These are phyloP conservation scores for Mortierella sp. DNA, from an alignment of 371 early-diverging fungal genomes.

Conservation along the genomic window DNA sequence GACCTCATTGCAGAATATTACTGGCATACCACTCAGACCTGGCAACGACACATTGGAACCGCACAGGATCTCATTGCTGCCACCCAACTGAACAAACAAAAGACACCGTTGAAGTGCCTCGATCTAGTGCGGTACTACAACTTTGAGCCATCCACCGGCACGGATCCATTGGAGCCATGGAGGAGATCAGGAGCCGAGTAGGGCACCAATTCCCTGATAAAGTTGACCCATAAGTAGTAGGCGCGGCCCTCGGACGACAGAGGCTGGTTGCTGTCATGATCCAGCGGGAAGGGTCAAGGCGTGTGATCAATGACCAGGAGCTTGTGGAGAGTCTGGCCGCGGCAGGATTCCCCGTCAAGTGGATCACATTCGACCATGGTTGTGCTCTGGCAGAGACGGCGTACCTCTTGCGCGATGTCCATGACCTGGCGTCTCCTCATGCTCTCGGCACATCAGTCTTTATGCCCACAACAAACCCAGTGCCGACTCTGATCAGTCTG, in stretches of 20 bases:
- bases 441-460: slow-evolving; percentile 64
- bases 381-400: slow-evolving; percentile 62
- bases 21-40: slow-evolving; percentile 13
- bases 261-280: slow-evolving; percentile 34
- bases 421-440: slow-evolving; percentile 62
- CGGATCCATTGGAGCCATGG: slow-evolving; percentile 14
- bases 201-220: slow-evolving; percentile 50
- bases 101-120: slow-evolving; percentile 22
- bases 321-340: slow-evolving; percentile 41
- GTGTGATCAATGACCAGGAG: slow-evolving; percentile 36
- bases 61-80: not conserved
- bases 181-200: not conserved
- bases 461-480: slow-evolving; percentile 46
- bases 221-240: slow-evolving; percentile 13
- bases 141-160: slow-evolving; percentile 19
- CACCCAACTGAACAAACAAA: not conserved
- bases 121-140: slow-evolving; percentile 39
- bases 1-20: slow-evolving; percentile 41
- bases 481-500: slow-evolving; percentile 58
- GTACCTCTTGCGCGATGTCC: slow-evolving; percentile 60
- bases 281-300: slow-evolving; percentile 40
- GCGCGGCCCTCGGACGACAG: not conserved
- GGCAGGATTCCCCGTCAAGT: slow-evolving; percentile 37
- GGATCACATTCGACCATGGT: slow-evolving; percentile 61
- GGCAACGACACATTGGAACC: slow-evolving; percentile 13